Evolutionary conservation across 23 red algal species (phyloP), one percentile per base, ranked within the genome.

Genomic region (Gracilaria gracilis): DNA sequence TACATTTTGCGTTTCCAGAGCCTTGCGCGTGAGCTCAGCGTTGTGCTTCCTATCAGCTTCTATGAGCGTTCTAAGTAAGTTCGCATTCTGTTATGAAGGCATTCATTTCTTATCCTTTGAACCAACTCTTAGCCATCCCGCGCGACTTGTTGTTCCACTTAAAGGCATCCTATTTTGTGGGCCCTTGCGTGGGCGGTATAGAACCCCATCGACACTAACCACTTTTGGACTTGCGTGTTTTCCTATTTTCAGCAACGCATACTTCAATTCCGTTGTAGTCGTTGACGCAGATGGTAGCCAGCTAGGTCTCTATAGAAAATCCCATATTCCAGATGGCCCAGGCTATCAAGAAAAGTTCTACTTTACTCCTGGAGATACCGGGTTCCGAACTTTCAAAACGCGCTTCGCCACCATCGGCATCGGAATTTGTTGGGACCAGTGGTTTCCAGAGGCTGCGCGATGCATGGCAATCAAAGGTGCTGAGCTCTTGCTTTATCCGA

Each of bases 341-440:
- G 96, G 96, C 0, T 98, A 98, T 49, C 93, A 98, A 67, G 96
- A 98, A 42, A 98, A 98, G 92, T 98, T 87, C 59, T 95, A 93
- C 84, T 98, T 98, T 67, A 93, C 40, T 44, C 96, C 96, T 44
- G 96, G 96, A 6, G 96, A 98, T 67, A 98, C 96, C 0, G 91
- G 91, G 20, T 94, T 94, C 75, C 91, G 91, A 36, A 89, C 89
- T 35, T 98, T 94, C 91, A 70, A 82, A 72, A 93, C 88, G 2
- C 55, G 73, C 11, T 88, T 49, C 77, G 91, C 65, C 24, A 35
- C 8, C 31, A 87, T 98, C 4, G 96, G 96, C 23, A 82, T 98
- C 31, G 96, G 48, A 19, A 95, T 98, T 66, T 98, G 96, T 77
- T 98, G 92, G 92, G 96, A 98, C 61, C 96, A 98, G 85, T 98